Evolutionary conservation across 2,329 filamentous ascomycete species (phyloP).

Genomic region (Xylariaceae sp.): DNA sequence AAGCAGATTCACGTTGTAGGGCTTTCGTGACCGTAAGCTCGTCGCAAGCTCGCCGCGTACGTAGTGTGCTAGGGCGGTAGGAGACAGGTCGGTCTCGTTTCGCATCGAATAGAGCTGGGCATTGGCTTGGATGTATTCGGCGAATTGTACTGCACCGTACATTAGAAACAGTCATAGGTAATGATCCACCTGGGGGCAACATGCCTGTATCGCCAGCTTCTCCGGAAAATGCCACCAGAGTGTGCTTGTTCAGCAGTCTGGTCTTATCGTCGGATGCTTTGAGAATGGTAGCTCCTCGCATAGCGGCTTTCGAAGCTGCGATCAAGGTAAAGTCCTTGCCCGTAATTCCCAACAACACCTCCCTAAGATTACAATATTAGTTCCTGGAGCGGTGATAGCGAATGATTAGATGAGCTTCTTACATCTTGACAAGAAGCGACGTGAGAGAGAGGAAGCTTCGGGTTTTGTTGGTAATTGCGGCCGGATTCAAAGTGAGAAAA

Average conservation of each 20-base stretch:
- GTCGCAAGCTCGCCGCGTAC: conserved; percentile 92
- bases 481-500: neutral
- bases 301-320: conserved; percentile 95
- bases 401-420: neutral
- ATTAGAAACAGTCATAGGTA: conserved; percentile 25
- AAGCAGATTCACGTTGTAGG: conserved; percentile 96
- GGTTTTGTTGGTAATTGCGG: neutral
- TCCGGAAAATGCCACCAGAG: conserved; percentile 91
- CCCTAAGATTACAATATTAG: conserved; percentile 65
- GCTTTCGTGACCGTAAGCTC: conserved; percentile 88
- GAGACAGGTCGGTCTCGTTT: conserved; percentile 90
- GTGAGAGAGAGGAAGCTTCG: conserved; percentile 9
- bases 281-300: conserved; percentile 95
- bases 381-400: neutral
- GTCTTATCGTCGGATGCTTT: conserved; percentile 98
- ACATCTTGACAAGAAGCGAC: conserved; percentile 27
- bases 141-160: conserved; percentile 81
- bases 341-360: conserved; percentile 96
- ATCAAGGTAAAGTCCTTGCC: conserved; percentile 99
- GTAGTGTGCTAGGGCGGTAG: conserved; percentile 88
- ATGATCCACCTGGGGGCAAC: conserved; percentile 31
- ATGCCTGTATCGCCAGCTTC: conserved; percentile 94
- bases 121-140: conserved; percentile 99
- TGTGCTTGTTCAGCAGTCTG: conserved; percentile 88
- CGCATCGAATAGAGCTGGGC: conserved; percentile 98